Conservation (phyloP, 2,329 filamentous ascomycete species). For the Davidsoniella virescens region DNA sequence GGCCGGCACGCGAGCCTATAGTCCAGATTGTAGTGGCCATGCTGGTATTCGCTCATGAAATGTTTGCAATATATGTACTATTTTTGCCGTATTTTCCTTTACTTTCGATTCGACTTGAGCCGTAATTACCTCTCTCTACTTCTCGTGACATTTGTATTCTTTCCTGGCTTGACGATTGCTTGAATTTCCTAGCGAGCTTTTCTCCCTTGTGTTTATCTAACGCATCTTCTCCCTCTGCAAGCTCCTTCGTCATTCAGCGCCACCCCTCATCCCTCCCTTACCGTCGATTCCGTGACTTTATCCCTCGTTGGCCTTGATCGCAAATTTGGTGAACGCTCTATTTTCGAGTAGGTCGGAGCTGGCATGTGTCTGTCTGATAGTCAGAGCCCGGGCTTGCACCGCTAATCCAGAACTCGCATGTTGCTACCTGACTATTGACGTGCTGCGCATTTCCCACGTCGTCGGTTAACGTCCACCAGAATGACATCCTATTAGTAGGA, state of each 20-base stretch:
- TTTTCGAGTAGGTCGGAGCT: no score
- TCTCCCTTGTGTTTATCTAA: slow-evolving; percentile 1
- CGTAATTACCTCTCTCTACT: not conserved
- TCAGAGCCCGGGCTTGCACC: no score
- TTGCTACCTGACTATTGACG: not conserved
- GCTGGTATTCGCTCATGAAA: no score
- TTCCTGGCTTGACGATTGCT: not conserved
- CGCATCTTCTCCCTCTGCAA: not conserved
- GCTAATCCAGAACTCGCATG: not conserved
- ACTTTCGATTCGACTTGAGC: no score
- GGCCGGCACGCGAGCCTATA: no score
- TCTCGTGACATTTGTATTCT: not conserved
- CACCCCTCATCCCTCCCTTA: not conserved
- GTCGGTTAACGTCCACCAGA: slow-evolving; percentile 5
- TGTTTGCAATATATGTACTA: no score
- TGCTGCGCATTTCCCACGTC: not conserved
- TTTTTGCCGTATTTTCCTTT: no score
- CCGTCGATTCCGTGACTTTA: not conserved
- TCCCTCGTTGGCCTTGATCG: not conserved
- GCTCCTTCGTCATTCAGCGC: slow-evolving; percentile 5
- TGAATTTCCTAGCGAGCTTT: no score
- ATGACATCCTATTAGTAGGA: not conserved
- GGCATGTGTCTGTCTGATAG: no score
- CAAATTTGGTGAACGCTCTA: no score
- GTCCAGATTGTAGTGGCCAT: no score